phyloP scores from a whole-genome alignment of 495 filamentous ascomycete genomes.

The Tuber melanosporum region DNA sequence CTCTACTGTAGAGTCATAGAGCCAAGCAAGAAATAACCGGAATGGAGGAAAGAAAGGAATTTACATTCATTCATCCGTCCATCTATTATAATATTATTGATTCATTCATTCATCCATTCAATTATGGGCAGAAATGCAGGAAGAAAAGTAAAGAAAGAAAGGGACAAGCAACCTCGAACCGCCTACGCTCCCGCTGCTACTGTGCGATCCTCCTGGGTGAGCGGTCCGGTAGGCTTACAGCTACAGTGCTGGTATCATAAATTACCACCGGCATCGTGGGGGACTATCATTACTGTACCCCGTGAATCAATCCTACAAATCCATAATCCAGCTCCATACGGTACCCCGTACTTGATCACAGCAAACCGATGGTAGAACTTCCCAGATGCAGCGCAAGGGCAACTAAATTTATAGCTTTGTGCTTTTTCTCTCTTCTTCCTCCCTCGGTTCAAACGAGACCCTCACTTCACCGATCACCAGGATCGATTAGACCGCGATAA shows the following conservation, averaged over 20 bases:
- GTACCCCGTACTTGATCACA: background rate
- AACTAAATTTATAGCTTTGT: background rate
- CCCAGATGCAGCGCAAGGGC: background rate
- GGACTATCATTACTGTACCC: background rate
- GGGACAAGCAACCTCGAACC: background rate
- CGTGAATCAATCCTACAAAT: background rate
- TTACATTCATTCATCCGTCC: background rate
- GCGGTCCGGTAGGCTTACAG: background rate
- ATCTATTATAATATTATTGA: background rate
- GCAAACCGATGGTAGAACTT: background rate
- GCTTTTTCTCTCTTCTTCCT: background rate
- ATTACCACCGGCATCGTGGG: background rate
- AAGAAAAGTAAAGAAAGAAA: background rate
- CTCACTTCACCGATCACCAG: background rate
- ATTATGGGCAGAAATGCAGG: background rate
- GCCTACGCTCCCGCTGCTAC: background rate
- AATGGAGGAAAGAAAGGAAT: background rate
- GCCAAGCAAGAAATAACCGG: background rate
- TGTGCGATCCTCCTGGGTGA: background rate
- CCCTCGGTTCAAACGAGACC: background rate
- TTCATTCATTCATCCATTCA: background rate
- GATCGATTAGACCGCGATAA: constrained; percentile 9
- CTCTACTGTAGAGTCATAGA: background rate
- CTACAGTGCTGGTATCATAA: background rate
- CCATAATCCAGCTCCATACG: background rate